Base-by-base conservation (phyloP, 2,329 filamentous ascomycete species). In the Davidsoniella eucalypti region DNA sequence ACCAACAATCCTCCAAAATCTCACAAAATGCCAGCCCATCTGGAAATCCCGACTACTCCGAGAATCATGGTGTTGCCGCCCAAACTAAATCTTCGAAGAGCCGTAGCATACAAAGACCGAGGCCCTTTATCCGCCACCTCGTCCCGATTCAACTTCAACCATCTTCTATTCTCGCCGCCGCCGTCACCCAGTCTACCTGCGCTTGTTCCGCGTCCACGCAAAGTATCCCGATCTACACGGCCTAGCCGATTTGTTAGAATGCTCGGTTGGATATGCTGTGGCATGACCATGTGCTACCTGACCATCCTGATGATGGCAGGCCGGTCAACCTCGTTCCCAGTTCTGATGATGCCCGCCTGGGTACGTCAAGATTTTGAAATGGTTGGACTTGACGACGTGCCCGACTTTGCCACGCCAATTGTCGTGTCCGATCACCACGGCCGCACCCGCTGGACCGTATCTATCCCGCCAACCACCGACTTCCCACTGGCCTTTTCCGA, bases 401-500 rank as follows among this genome's bases (percentile, higher is more conserved):
- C 84, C 0, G 72, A 81, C 25, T 78, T 84, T 54, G 80, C 85
- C 0, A 82, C 81, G 0, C 82, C 84, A 0, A 71, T 92, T 17
- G 71, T 85, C 5, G 69, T 88, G 43, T 75, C 72, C 12, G 83
- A 87, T 63, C 65, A 68, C 23, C 68, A 70, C 42, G 82, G 82
- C 2, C 73, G 71, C 47, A 69, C 78, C 9, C 81, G 75, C 61
- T 93, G 87, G 87, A 92, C 86, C 0, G 75, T 93, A 9, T 87
- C 78, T 1, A 87, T 94, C 37, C 86, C 86, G 1, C 68, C 72
- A 5, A 71, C 71, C 52, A 68, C 72, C 43, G 67, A 70, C 3
- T 90, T 90, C 54, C 86, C 86, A 1, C 63, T 92, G 2, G 64
- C 70, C 0, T 72, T 75, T 17, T 64, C 71, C 8, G 75, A 86